Base-by-base conservation (phyloP, 2,329 filamentous ascomycete genomes). In the Remersonia thermophila region DNA sequence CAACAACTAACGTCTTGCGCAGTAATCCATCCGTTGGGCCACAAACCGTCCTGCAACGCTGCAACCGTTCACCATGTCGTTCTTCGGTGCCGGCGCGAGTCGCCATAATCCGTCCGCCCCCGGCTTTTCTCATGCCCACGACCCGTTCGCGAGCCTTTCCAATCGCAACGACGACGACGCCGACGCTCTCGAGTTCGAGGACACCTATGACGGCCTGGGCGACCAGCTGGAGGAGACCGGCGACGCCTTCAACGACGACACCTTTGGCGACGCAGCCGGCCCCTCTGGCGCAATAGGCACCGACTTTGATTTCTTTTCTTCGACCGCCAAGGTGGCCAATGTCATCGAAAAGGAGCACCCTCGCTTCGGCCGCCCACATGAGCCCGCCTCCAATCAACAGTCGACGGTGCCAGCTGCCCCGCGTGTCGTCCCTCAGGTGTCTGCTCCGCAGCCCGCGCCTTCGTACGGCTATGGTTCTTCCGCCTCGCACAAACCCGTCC, bases 251-350 rank as follows among this genome's bases (percentile, higher is more conserved):
- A 98, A 98, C 59, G 85, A 96, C 51, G 91, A 96, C 55, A 98
- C 91, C 2, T 98, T 98, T 55, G 83, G 73, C 17, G 53, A 63
- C 29, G 59, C 55, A 10, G 55, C 54, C 38, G 61, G 58, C 26
- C 62, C 56, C 27, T n/a, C n/a, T n/a, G 59, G 66, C 20, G 66
- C 66, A 9, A 74, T 91, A 40, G 87, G 87, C 54, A 93, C 83
- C 56, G 89, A 98, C 59, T 96, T 96, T 52, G 91, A 98, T 58
- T 98, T 96, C 61, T 93, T 93, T 47, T 87, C 87, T 28, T 79
- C 83, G 53, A 98, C 91, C 6, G 87, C 87, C 39, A 77, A 87
- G 59, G 83, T 94, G 28, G 71, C 86, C 14, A 72, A 79, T 60
- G 86, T 81, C 26, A 82, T 98, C 49, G 82, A 85, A 46, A 86